Evolutionary conservation across 1,284 basidiomycete genomes (phyloP), one percentile per base, ranked within the genome.

Genomic region (Crucibulum parvulum): DNA sequence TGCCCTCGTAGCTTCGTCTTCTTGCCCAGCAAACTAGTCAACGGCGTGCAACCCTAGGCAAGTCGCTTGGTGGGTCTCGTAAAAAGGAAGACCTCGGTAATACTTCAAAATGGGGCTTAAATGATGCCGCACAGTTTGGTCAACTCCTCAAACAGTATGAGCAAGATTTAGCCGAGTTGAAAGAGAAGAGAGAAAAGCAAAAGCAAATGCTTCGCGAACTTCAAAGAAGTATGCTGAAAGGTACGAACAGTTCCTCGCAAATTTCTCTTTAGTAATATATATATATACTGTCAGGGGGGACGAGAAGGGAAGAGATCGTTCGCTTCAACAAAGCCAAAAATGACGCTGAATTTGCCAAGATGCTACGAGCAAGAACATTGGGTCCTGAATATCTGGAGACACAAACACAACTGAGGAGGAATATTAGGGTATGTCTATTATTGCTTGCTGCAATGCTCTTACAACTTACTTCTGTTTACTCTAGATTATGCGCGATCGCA

Each of bases 341-440:
- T 46, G 94, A 96, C 69, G 84, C 86, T 2, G 90, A 91, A 47
- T 94, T 94, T 72, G 86, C 90, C 11, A 92, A 88, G 68, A 90
- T 95, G 83, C 77, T 96, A 45, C 92, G 88, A 70, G 79, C 88
- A 1, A 83, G 93, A 55, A 89, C 90, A n/a, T 81, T 96, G n/a
- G 91, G 90, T 6, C 94, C 95, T 0, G 95, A 96, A 69, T 90
- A 94, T 69, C 78, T 88, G n/a, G 94, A 96, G 72, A 90, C 88
- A 3, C 95, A 95, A 70, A 86, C 81, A 10, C 88, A 90, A 57
- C 76, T 96, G 35, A 84, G 94, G 46, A 86, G 88, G 58, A 82
- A 84, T 57, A 87, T 93, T 41, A 80, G 87, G 66, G 92, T 91
- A 65, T 48, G 86, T 76, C 6, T 24, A 31, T 61, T 58, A 45